Percentiles rank a stretch among this genome's conserved stretches.
Evolutionary conservation across 2,329 filamentous ascomycete genomes (phyloP).

Genomic region (Diaporthe sp.): DNA sequence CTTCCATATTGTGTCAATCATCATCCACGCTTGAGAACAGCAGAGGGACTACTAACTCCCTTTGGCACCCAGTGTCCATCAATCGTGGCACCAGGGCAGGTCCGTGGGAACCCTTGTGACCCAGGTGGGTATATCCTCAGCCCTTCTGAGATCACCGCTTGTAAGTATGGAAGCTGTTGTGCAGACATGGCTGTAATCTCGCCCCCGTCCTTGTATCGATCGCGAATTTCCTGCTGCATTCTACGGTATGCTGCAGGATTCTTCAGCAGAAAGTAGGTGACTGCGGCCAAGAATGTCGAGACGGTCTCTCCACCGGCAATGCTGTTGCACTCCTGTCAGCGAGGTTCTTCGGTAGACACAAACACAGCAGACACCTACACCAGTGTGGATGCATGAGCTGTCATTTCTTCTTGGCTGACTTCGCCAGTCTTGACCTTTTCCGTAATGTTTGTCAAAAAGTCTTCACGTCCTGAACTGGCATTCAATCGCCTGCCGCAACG

Average conservation of each 20-base stretch:
- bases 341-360: neutral
- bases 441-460: constrained; percentile 45
- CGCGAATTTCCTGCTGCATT: constrained; percentile 20
- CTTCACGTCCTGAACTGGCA: constrained; percentile 37
- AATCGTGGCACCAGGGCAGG: constrained; percentile 7
- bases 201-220: neutral
- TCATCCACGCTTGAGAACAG: neutral
- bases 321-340: neutral
- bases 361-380: constrained; percentile 31
- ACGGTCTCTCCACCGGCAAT: constrained; percentile 35
- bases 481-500: neutral
- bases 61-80: constrained; percentile 26
- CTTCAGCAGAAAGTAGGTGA: constrained; percentile 25
- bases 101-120: constrained; percentile 21
- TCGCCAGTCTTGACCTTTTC: constrained; percentile 44
- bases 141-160: constrained; percentile 45
- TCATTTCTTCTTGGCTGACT: constrained; percentile 46
- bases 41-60: neutral
- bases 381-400: constrained; percentile 46
- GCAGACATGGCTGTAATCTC: constrained; percentile 17
- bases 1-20: neutral
- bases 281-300: constrained; percentile 18
- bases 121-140: constrained; percentile 45
- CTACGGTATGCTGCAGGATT: neutral
- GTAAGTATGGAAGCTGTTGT: constrained; percentile 35